Conservation (phyloP, 2,329 filamentous ascomycete species). For the Tolypocladium capitatum region DNA sequence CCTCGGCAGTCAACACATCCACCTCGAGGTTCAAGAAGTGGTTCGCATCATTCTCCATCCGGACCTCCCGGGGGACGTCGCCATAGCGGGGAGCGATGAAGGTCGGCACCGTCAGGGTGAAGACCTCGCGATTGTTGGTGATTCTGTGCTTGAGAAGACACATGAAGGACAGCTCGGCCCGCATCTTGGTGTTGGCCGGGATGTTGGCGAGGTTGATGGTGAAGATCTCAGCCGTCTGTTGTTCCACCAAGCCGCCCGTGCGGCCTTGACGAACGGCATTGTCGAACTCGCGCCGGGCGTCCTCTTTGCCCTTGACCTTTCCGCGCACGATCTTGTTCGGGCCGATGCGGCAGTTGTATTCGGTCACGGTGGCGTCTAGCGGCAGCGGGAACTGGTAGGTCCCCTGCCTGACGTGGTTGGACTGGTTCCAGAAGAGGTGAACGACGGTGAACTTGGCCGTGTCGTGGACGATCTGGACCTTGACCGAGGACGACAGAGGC, state of each 20-base stretch:
- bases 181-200: constrained; percentile 3
- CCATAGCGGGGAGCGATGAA: constrained; percentile 5
- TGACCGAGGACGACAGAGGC: constrained; percentile 1
- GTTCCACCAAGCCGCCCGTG: constrained; percentile 1
- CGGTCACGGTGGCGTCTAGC: constrained; percentile 1
- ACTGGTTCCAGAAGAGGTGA: constrained; percentile 2
- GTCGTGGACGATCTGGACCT: constrained; percentile 3
- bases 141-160: constrained; percentile 4
- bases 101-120: constrained; percentile 4
- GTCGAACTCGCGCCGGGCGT: constrained; percentile 2
- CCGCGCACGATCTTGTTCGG: constrained; percentile 1
- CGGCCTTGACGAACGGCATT: background rate
- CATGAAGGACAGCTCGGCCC: constrained; percentile 4
- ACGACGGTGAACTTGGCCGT: constrained; percentile 2
- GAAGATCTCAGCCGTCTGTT: constrained; percentile 6
- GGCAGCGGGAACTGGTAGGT: constrained; percentile 3
- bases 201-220: constrained; percentile 5
- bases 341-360: constrained; percentile 3
- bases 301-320: constrained; percentile 4
- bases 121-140: background rate
- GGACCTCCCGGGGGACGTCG: background rate
- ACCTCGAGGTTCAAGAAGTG: background rate
- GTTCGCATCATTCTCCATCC: background rate
- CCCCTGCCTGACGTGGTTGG: constrained; percentile 1
- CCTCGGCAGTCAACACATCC: background rate